Base-by-base conservation (phyloP, 1,139 yeast species). In the Magnusiomyces suaveolens region DNA sequence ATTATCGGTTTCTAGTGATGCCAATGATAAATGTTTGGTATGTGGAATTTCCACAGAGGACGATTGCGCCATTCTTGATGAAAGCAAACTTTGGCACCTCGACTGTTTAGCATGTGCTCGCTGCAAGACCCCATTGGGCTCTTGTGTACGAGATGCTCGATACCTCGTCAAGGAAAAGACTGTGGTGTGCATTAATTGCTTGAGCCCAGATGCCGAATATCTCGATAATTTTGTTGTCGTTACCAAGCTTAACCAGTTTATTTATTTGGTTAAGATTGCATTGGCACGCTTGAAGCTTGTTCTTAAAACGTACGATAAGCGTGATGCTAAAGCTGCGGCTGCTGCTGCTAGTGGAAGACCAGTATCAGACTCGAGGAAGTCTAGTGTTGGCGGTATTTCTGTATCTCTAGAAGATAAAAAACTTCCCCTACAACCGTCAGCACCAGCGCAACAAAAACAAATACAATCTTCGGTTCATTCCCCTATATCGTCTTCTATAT, bases 21-120 rank as follows among this genome's bases (percentile, higher is more conserved):
- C 94, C 0, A 84, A 89, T 16, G 98, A 92, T 67, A 77, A 82
- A 12, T 92, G 99, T 70, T 71, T 73, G 24, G 66, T 69, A 1
- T 92, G 98, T 68, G 74, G 75, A 3, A 80, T 82, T 64, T 83
- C 90, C 61, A 86, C 92, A 50, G 97, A 94, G 68, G 94, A 83
- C 62, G 78, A 79, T 25, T 90, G 97, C 70, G 74, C 83, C 16
- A 77, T 77, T 54, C 79, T 74, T 60, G 78, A 77, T 3, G 80
- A 80, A 49, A 48, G 21, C 21, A 72, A 75, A 53, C 78, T 96
- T 62, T 92, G 97, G 97, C 98, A 92, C 66, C 59, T 75, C 20
- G 74, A 77, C 48, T 92, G 98, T 69, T 77, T 89, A 56, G 65
- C 66, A 8, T 90, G 97, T 64, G 66, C 78, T 0, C 68, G 54